Percentiles rank a stretch among this genome's conserved stretches.
phyloP scores from a whole-genome alignment of 495 filamentous ascomycete genomes.

The Saxophila tyrrhenica region DNA sequence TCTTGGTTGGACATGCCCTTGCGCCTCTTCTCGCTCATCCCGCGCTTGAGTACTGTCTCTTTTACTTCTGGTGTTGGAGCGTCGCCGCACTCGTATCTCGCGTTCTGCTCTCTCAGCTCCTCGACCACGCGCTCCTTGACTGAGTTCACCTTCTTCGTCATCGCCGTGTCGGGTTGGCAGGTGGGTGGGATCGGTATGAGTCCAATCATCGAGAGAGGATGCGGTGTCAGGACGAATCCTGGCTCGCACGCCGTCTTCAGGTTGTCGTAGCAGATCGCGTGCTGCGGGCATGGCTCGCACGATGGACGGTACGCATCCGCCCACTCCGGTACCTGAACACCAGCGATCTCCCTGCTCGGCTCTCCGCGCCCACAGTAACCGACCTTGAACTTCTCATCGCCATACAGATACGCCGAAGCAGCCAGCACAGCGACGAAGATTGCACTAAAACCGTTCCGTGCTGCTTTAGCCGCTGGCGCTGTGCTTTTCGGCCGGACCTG shows the following conservation, averaged over 20 bases:
- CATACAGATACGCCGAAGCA: slow-evolving; percentile 71
- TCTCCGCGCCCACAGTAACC: slow-evolving; percentile 87
- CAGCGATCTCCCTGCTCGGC: slow-evolving; percentile 30
- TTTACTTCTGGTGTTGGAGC: slow-evolving; percentile 52
- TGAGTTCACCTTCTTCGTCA: slow-evolving; percentile 70
- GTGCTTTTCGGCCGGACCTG: slow-evolving; percentile 22
- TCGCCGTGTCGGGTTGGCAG: slow-evolving; percentile 93
- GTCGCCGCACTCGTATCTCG: slow-evolving; percentile 83
- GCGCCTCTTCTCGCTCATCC: slow-evolving; percentile 57
- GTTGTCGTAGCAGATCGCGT: slow-evolving; percentile 76
- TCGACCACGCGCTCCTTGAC: slow-evolving; percentile 84
- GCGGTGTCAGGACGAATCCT: slow-evolving; percentile 74
- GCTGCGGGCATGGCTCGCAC: slow-evolving; percentile 84
- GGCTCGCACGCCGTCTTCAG: slow-evolving; percentile 69
- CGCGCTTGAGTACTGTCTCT: slow-evolving; percentile 65
- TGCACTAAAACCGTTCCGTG: slow-evolving; percentile 50
- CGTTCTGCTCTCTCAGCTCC: slow-evolving; percentile 71
- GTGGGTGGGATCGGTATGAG: slow-evolving; percentile 75
- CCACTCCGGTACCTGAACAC: slow-evolving; percentile 40
- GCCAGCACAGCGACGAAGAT: slow-evolving; percentile 54
- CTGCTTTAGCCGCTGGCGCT: slow-evolving; percentile 16
- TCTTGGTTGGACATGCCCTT: slow-evolving; percentile 73
- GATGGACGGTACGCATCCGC: slow-evolving; percentile 56
- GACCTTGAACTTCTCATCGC: slow-evolving; percentile 86
- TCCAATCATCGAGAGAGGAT: slow-evolving; percentile 73